A percentile compares a stretch with the other conserved stretches of the same genome.
Evolutionary conservation across 495 filamentous ascomycete species (phyloP).

Genomic region (Daldinia loculata): DNA sequence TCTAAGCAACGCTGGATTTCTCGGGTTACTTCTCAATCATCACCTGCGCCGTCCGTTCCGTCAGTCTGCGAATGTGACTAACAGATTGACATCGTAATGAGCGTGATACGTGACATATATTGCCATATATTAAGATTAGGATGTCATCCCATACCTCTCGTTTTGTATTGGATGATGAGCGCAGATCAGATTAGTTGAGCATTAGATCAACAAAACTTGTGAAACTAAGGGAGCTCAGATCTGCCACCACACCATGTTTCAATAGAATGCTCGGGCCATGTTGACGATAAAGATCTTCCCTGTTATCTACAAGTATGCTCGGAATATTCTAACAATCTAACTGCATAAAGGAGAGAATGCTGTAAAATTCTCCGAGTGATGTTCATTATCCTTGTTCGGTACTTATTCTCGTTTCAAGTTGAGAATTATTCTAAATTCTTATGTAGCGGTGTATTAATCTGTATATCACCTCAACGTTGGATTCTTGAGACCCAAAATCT

Average conservation of each 20-base stretch:
- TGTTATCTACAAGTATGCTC: background rate
- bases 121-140: constrained; percentile 11
- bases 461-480: background rate
- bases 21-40: constrained; percentile 1
- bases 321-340: background rate
- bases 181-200: constrained; percentile 27
- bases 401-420: background rate
- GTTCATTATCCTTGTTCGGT: background rate
- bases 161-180: constrained; percentile 19
- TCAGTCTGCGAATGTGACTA: constrained; percentile 12
- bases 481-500: background rate
- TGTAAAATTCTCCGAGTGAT: background rate
- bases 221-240: constrained; percentile 9
- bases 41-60: constrained; percentile 1
- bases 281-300: background rate
- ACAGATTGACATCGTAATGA: constrained; percentile 15
- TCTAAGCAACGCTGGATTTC: constrained; percentile 5
- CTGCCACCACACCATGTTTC: constrained; percentile 35
- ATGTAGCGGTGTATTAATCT: background rate
- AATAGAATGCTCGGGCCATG: constrained; percentile 31
- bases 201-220: background rate
- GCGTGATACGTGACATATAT: constrained; percentile 9
- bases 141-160: constrained; percentile 10
- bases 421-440: background rate
- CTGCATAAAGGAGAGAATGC: background rate